Percentiles rank a stretch among this genome's conserved stretches.
These are phyloP conservation scores for Phytophthora podocarpi DNA, from an alignment of 352 stramenopile species.

Conservation along the genomic window DNA sequence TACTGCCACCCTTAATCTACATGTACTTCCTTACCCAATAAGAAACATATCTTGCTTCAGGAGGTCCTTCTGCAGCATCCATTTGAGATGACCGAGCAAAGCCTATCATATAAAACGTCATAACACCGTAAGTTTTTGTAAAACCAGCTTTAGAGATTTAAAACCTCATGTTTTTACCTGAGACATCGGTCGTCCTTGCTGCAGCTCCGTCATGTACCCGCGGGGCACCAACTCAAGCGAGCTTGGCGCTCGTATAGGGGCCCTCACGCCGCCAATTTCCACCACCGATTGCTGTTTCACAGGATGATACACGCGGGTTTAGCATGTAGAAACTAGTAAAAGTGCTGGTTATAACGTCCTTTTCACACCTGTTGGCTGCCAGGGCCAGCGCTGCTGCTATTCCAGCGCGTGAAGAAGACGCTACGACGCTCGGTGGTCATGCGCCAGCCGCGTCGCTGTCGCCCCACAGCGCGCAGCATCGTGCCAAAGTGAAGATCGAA, in stretches of 20 bases:
- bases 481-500: too few species aligned
- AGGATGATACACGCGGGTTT: not conserved
- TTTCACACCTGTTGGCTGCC: constrained; percentile 3
- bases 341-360: not conserved
- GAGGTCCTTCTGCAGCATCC: constrained; percentile 88
- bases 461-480: constrained; percentile 18
- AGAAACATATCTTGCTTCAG: constrained; percentile 90
- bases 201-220: constrained; percentile 53
- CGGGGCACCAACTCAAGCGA: constrained; percentile 57
- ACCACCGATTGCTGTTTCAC: constrained; percentile 38
- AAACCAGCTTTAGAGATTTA: not conserved
- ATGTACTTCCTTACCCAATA: constrained; percentile 78
- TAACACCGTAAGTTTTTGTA: not conserved
- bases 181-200: constrained; percentile 40
- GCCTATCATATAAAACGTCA: constrained; percentile 1
- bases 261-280: constrained; percentile 65
- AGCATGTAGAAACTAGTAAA: not conserved
- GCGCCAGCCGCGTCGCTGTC: constrained; percentile 7
- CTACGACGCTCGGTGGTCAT: not conserved
- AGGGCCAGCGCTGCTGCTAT: not conserved
- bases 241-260: constrained; percentile 34
- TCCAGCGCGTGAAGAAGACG: constrained; percentile 6
- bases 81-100: constrained; percentile 76
- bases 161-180: too few species aligned
- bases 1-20: not conserved